Conservation (phyloP, 106 monocot genomes). For the Acanthochlamys bracteata region DNA sequence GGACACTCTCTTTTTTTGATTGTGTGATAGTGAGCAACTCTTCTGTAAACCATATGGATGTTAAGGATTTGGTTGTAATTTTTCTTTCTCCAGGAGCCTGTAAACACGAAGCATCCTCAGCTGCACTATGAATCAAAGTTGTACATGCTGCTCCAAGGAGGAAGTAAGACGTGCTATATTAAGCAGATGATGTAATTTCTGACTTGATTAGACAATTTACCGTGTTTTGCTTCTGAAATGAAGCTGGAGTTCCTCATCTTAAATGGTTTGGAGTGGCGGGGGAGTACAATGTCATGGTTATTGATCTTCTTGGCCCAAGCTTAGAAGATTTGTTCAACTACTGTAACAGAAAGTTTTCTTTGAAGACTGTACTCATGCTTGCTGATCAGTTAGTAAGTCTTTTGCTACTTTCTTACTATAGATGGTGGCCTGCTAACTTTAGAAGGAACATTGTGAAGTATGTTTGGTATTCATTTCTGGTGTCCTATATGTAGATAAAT, state of each 20-base stretch:
- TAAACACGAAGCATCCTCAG: slow-evolving; percentile 84
- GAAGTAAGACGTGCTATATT: slow-evolving; percentile 49
- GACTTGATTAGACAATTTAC: neutral
- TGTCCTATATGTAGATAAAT: slow-evolving; percentile 3
- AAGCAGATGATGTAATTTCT: slow-evolving; percentile 4
- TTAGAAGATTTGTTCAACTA: slow-evolving; percentile 83
- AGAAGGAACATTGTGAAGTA: no score
- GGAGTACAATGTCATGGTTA: slow-evolving; percentile 79
- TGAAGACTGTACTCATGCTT: slow-evolving; percentile 85
- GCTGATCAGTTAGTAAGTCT: slow-evolving; percentile 56
- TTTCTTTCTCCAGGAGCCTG: slow-evolving; percentile 54
- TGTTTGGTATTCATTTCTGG: neutral
- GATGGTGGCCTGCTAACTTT: no score
- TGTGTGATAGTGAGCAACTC: neutral
- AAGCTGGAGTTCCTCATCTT: slow-evolving; percentile 68
- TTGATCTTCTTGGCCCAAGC: slow-evolving; percentile 87
- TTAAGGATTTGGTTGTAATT: neutral
- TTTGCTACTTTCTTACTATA: neutral
- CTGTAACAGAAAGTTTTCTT: slow-evolving; percentile 50
- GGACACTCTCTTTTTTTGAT: no score
- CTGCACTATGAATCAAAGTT: slow-evolving; percentile 94
- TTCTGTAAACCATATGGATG: neutral
- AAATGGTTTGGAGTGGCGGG: slow-evolving; percentile 83
- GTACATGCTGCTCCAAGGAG: slow-evolving; percentile 89
- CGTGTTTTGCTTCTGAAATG: slow-evolving; percentile 9